Base-by-base conservation (phyloP, 352 stramenopile genomes). In the Phytophthora capsici region DNA sequence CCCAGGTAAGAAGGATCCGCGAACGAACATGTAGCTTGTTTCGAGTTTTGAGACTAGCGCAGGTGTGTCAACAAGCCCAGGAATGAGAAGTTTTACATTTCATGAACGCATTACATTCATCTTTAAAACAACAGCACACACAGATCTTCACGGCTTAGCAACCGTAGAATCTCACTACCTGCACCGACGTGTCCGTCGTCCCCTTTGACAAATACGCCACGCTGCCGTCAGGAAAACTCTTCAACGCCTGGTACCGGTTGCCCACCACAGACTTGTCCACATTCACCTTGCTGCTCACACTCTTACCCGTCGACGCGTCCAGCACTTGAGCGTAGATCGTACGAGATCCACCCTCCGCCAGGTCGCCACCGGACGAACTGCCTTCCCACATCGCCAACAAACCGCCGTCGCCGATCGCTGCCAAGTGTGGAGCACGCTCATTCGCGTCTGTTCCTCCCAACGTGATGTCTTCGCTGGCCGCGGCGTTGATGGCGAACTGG, bases 201-300 rank as follows among this genome's bases (percentile, higher is more conserved):
- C 73, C 72, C 67, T 77, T 84, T 25, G 75, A 80, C 41, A 86
- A 32, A 67, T 86, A 84, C 14, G 69, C 74, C 14, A 86, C 76
- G 4, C 61, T 78, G 40, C 79, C 76, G 41, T 88, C 77, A 9
- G 75, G 72, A 60, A 68, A 84, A 30, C 50, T 56, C 41, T 77
- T 82, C 61, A 89, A 69, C 22, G 75, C 80, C 66, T 86, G 77
- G 73, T 86, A 89, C 6, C 78, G 70, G 62, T 89, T 89, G 59
- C 80, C 80, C 43, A 74, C 57, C 40, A 87, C 68, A 10, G 60
- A 62, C 6, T 52, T 65, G 40, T 73, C 72, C 14, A 88, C 69
- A 14, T 66, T 76, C 25, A 78, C 67, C 12, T 74, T 75, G 1
- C 71, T 62, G 47, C 80, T 84, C 53, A 86, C 69, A 20, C 69